phyloP scores from a whole-genome alignment of 2,329 filamentous ascomycete genomes.

The Dryadomyces quercus-mongolicae region DNA sequence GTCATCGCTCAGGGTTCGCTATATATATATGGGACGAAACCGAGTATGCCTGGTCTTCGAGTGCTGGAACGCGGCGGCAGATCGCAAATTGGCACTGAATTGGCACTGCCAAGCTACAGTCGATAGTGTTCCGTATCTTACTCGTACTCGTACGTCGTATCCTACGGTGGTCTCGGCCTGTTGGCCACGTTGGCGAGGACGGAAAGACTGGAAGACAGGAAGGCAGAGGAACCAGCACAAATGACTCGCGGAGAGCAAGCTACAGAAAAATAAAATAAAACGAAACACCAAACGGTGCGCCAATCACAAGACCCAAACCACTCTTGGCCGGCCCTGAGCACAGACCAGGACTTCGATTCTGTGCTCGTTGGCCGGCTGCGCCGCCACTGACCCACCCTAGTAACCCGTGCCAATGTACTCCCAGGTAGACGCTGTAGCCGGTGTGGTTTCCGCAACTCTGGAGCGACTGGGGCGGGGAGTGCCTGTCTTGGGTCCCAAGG shows the following conservation, averaged over 20 bases:
- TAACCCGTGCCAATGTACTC: not conserved
- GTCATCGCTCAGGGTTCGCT: too few relatives aligned
- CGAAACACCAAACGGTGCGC: not conserved
- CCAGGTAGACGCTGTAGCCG: constrained; percentile 5
- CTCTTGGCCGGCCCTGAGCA: not conserved
- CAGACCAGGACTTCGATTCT: not conserved
- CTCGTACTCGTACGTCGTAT: too few relatives aligned
- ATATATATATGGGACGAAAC: too few relatives aligned
- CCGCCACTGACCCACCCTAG: not conserved
- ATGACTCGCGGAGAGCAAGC: not conserved
- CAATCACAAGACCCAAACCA: not conserved
- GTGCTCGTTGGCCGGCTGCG: not conserved
- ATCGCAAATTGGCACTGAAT: too few relatives aligned
- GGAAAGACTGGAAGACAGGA: not conserved
- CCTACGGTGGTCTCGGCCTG: too few relatives aligned
- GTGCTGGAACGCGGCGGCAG: too few relatives aligned
- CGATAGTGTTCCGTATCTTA: too few relatives aligned
- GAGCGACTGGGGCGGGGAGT: constrained; percentile 9
- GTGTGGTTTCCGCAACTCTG: constrained; percentile 9
- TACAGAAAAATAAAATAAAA: not conserved
- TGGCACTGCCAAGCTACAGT: too few relatives aligned
- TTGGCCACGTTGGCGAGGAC: too few relatives aligned
- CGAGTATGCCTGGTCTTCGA: too few relatives aligned
- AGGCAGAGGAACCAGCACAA: not conserved
- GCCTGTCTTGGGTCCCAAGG: constrained; percentile 11